Evolutionary conservation across 139 green algal species (phyloP).

Genomic region (Chloropicon primus): DNA sequence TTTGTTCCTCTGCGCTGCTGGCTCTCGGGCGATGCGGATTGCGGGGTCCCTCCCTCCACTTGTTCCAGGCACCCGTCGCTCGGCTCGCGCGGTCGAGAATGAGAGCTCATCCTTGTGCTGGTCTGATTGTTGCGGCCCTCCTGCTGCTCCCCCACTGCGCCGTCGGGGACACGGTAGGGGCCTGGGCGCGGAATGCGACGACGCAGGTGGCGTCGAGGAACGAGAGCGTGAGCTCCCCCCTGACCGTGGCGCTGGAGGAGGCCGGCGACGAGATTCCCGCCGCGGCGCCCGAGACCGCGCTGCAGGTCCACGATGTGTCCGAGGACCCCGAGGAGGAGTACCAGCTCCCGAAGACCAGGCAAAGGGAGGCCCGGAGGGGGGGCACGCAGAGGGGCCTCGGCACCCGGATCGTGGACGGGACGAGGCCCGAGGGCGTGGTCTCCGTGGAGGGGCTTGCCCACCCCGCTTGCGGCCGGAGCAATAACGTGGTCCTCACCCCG

Average conservation of each 20-base stretch:
- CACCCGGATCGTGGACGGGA: neutral
- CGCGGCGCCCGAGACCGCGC: neutral
- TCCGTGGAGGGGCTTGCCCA: neutral
- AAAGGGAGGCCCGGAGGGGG: neutral
- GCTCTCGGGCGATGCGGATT: no score
- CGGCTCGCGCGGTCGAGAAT: no score
- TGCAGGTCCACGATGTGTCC: neutral
- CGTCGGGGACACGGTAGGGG: neutral
- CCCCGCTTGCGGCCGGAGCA: neutral
- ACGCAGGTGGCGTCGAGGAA: neutral
- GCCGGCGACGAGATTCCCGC: neutral
- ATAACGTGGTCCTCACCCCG: neutral
- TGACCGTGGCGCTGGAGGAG: neutral
- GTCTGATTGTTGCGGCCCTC: neutral
- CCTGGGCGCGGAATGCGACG: neutral
- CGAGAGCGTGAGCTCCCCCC: neutral
- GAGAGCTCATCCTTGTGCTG: no score
- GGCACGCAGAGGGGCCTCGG: neutral
- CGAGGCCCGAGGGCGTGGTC: neutral
- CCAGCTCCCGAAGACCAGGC: neutral
- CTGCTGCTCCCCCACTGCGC: neutral
- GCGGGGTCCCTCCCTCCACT: no score
- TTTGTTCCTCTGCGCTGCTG: no score
- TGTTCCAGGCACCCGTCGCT: no score
- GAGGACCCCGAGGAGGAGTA: neutral